Percentiles rank a stretch among this genome's conserved stretches.
These are phyloP conservation scores for Elymus sibiricus DNA, from an alignment of 176 grass and related monocot species.

Conservation along the genomic window DNA sequence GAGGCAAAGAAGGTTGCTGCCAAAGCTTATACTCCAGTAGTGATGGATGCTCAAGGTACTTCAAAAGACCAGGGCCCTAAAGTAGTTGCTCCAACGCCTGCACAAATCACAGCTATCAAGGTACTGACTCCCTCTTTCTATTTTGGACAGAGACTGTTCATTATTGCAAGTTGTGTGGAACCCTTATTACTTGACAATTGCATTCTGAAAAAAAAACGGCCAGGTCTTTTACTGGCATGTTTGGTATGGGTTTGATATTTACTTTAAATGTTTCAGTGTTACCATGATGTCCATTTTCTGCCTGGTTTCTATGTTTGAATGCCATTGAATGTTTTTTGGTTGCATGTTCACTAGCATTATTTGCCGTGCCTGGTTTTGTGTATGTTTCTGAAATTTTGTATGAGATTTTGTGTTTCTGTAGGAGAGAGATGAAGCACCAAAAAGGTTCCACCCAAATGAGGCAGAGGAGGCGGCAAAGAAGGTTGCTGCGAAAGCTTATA, in stretches of 20 bases:
- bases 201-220: no score
- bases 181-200: background rate
- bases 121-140: slow-evolving; percentile 28
- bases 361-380: background rate
- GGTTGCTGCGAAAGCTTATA: slow-evolving; percentile 76
- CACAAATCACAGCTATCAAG: slow-evolving; percentile 99
- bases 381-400: slow-evolving; percentile 27
- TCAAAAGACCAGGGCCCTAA: slow-evolving; percentile 60
- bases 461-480: slow-evolving; percentile 85
- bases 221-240: slow-evolving; percentile 2
- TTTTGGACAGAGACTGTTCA: background rate
- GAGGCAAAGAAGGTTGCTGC: slow-evolving; percentile 71
- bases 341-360: background rate
- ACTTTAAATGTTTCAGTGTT: background rate
- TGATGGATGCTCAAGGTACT: slow-evolving; percentile 36
- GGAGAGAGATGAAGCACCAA: slow-evolving; percentile 74
- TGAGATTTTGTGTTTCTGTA: slow-evolving; percentile 42
- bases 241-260: background rate
- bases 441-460: slow-evolving; percentile 79
- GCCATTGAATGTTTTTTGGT: slow-evolving; percentile 17
- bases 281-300: background rate
- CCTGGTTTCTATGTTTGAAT: background rate
- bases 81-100: slow-evolving; percentile 72
- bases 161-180: background rate
- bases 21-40: slow-evolving; percentile 72